Percentiles rank a stretch among this genome's conserved stretches.
Conservation (phyloP, 2,329 filamentous ascomycete genomes). For the Colletotrichum lupini region DNA sequence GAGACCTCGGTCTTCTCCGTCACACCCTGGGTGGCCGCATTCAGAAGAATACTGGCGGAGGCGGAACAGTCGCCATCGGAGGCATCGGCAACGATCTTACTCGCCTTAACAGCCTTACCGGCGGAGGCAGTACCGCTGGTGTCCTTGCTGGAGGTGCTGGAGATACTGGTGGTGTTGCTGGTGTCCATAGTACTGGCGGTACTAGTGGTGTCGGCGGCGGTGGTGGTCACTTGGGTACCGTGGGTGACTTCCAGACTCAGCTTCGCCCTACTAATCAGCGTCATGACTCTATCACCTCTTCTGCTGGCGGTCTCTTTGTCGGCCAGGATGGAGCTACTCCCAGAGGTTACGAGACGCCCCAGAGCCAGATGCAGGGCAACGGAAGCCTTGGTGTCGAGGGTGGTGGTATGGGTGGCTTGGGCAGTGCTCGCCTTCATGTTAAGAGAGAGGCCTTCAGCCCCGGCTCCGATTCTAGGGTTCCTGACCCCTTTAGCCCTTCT, state of each 20-base stretch:
- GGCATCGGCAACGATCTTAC: neutral
- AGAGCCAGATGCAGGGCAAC: neutral
- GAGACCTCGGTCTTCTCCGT: neutral
- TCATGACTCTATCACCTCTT: neutral
- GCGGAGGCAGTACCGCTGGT: no score
- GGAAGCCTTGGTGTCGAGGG: neutral
- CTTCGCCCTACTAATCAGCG: neutral
- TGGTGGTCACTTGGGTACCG: no score
- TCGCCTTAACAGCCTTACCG: neutral
- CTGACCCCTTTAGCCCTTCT: no score
- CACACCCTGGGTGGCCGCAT: slow-evolving; percentile 10
- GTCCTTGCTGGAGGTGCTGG: no score
- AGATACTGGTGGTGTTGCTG: neutral
- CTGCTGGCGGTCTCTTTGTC: neutral
- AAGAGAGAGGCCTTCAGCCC: neutral
- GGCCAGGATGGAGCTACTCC: neutral
- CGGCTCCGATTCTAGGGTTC: neutral
- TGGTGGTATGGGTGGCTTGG: neutral
- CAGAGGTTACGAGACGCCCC: neutral
- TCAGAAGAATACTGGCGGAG: neutral
- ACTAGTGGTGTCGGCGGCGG: neutral
- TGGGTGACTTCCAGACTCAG: neutral
- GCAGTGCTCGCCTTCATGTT: neutral
- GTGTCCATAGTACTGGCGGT: neutral
- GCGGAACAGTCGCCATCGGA: neutral